These are phyloP conservation scores for Pythium plurisporium DNA, from an alignment of 352 stramenopile genomes.

Conservation along the genomic window DNA sequence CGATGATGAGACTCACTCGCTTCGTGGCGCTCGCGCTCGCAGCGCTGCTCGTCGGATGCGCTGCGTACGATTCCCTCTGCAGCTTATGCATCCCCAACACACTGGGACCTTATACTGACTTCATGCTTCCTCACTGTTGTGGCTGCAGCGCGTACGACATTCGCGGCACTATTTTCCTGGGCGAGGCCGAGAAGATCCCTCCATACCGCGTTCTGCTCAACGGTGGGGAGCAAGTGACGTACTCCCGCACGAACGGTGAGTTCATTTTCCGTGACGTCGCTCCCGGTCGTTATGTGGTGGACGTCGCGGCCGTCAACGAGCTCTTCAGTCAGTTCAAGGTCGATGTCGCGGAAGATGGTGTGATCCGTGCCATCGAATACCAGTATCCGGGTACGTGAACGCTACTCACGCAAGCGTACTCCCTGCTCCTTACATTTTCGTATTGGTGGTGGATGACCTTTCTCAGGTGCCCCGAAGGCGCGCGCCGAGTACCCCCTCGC, in stretches of 20 bases:
- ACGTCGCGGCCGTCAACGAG: slow-evolving; percentile 58
- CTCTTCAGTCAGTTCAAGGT: slow-evolving; percentile 78
- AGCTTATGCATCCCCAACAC: not conserved
- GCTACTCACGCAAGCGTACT: not conserved
- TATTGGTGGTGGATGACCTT: not conserved
- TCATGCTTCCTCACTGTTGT: not conserved
- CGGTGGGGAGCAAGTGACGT: slow-evolving; percentile 64
- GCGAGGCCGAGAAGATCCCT: slow-evolving; percentile 43
- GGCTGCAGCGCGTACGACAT: slow-evolving; percentile 45
- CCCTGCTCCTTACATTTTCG: not conserved
- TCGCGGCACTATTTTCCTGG: slow-evolving; percentile 50
- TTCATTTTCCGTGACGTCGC: slow-evolving; percentile 76
- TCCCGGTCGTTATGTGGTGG: slow-evolving; percentile 67
- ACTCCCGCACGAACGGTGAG: slow-evolving; percentile 54
- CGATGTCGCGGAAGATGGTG: slow-evolving; percentile 45
- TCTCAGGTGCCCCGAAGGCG: slow-evolving; percentile 41
- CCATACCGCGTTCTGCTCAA: slow-evolving; percentile 69
- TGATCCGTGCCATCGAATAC: slow-evolving; percentile 68
- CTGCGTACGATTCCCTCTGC: slow-evolving; percentile 1
- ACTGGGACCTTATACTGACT: no score
- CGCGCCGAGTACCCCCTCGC: slow-evolving; percentile 58
- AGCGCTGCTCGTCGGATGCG: slow-evolving; percentile 16
- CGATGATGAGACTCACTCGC: slow-evolving; percentile 27
- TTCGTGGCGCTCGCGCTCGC: slow-evolving; percentile 31
- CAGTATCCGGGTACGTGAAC: slow-evolving; percentile 67